These are phyloP conservation scores for Leishmania tarentolae DNA, from an alignment of 208 protist genomes.

Conservation along the genomic window DNA sequence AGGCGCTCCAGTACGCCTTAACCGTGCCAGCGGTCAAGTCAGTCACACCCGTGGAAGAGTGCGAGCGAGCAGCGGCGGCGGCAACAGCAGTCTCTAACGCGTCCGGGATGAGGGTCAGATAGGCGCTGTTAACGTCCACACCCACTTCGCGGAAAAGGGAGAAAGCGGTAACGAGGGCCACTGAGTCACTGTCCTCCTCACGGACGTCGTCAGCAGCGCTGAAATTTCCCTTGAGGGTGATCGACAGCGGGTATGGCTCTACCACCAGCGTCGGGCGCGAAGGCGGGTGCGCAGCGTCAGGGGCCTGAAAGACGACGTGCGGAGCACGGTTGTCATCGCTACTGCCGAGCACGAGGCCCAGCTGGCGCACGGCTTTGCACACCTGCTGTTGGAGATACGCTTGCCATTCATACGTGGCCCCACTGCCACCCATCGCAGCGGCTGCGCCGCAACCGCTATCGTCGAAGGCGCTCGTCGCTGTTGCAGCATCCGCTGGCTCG, in stretches of 20 bases:
- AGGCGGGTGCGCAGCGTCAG: constrained; percentile 11
- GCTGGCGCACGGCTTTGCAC: constrained; percentile 28
- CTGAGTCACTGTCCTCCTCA: constrained; percentile 31
- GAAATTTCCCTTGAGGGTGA: constrained; percentile 49
- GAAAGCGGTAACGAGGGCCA: constrained; percentile 27
- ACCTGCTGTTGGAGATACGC: constrained; percentile 46
- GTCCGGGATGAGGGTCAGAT: constrained; percentile 33
- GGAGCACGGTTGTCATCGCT: background rate
- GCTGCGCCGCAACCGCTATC: background rate
- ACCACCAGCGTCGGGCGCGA: constrained; percentile 32
- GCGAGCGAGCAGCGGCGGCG: constrained; percentile 1
- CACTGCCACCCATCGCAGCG: constrained; percentile 1
- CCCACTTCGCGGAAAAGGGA: constrained; percentile 48
- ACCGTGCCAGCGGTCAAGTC: constrained; percentile 11
- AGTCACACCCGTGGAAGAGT: background rate
- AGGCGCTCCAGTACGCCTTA: constrained; percentile 57
- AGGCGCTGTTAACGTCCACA: constrained; percentile 42
- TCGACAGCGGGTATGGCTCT: constrained; percentile 50
- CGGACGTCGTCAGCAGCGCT: constrained; percentile 43
- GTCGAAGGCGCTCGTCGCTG: background rate
- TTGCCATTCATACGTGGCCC: constrained; percentile 25
- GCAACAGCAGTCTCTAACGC: constrained; percentile 20
- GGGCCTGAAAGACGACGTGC: constrained; percentile 19
- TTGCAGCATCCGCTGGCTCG: constrained; percentile 33
- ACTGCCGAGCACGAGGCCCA: constrained; percentile 30